Evolutionary conservation across 345 rosid species (phyloP).

Genomic region (Camelina hispida): DNA sequence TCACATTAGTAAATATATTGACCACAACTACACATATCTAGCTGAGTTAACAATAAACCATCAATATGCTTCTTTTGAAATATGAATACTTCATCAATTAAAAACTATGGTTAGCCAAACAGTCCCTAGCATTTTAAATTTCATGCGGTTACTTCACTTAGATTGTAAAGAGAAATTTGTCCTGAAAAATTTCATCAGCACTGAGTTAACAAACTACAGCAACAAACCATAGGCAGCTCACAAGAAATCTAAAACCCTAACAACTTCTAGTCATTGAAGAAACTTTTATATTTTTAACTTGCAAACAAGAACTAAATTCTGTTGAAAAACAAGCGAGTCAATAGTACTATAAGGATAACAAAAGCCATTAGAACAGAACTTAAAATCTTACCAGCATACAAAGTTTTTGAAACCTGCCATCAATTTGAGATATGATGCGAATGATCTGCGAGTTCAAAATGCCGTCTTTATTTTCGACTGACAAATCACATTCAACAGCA

Average conservation of each 20-base stretch:
- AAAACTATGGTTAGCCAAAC: not conserved
- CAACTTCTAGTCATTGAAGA: not conserved
- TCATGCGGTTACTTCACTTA: constrained; percentile 1
- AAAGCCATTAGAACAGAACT: not conserved
- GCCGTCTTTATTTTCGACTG: constrained; percentile 59
- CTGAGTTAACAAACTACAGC: not conserved
- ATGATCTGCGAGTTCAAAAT: constrained; percentile 53
- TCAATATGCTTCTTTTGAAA: not conserved
- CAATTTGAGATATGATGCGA: constrained; percentile 52
- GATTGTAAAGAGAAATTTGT: not conserved
- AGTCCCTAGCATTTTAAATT: not conserved
- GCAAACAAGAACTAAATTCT: not conserved
- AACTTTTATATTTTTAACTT: not conserved
- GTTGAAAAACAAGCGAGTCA: not conserved
- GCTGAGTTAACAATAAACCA: not conserved
- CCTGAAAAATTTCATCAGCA: not conserved
- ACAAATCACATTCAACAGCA: constrained; percentile 55
- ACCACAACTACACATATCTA: constrained; percentile 6
- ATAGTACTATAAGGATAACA: not conserved
- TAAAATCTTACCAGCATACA: constrained; percentile 53
- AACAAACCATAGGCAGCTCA: constrained; percentile 1
- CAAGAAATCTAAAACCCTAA: not conserved
- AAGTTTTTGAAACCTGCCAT: constrained; percentile 63
- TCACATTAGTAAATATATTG: not conserved
- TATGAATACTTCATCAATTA: not conserved